Conservation (phyloP, 1,284 basidiomycete species). For the Inonotus hispidus region DNA sequence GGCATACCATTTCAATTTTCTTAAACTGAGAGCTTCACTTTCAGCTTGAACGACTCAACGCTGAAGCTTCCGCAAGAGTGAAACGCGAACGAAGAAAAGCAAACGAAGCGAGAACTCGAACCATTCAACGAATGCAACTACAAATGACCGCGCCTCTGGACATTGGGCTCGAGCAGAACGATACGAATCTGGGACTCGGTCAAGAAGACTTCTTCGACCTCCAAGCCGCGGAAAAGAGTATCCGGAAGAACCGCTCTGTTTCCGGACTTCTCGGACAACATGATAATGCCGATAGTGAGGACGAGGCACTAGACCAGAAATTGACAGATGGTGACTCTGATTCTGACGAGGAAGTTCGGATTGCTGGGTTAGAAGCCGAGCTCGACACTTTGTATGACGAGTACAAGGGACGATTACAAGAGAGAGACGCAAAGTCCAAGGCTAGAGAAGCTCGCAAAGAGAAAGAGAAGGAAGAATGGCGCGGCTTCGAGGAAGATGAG, state of each 20-base stretch:
- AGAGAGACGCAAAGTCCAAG: constrained; percentile 87
- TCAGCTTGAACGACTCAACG: constrained; percentile 80
- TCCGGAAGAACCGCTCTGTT: constrained; percentile 41
- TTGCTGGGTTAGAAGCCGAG: constrained; percentile 72
- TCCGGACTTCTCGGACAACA: constrained; percentile 46
- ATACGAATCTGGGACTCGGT: constrained; percentile 61
- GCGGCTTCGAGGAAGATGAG: constrained; percentile 48
- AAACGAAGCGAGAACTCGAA: constrained; percentile 86
- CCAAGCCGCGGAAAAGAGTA: constrained; percentile 49
- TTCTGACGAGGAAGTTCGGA: constrained; percentile 70
- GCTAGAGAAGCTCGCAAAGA: constrained; percentile 82
- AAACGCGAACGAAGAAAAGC: constrained; percentile 83
- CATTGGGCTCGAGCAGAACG: constrained; percentile 86
- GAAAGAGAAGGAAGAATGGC: constrained; percentile 72
- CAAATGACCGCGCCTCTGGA: constrained; percentile 97
- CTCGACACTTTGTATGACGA: constrained; percentile 87
- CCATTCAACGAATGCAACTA: constrained; percentile 93
- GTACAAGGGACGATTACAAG: constrained; percentile 78
- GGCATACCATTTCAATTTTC: constrained; percentile 2
- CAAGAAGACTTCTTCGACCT: constrained; percentile 88
- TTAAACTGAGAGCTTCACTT: neutral
- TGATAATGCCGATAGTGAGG: constrained; percentile 35
- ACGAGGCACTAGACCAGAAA: constrained; percentile 32
- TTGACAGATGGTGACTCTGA: constrained; percentile 41
- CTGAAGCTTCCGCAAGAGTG: constrained; percentile 66